phyloP scores from a whole-genome alignment of 352 stramenopile genomes.

The Phytophthora tentaculata region DNA sequence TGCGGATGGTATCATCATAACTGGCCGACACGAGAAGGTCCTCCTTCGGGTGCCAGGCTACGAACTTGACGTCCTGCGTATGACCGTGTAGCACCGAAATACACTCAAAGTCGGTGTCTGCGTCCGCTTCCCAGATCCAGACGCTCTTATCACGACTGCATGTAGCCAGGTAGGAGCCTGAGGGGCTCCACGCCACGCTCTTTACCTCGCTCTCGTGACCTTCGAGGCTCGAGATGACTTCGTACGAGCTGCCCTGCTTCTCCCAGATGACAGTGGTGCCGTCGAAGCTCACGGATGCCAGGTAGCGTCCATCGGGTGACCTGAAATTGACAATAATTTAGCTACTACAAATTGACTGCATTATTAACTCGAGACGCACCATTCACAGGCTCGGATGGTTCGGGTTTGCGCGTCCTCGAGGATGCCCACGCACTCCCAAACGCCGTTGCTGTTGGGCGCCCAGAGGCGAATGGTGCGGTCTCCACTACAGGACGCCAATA shows the following conservation, averaged over 20 bases:
- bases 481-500: conserved; percentile 91
- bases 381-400: conserved; percentile 95
- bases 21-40: conserved; percentile 89
- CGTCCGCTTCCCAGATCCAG: conserved; percentile 98
- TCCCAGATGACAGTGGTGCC: conserved; percentile 96
- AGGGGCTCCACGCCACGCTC: conserved; percentile 94
- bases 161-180: conserved; percentile 94
- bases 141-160: conserved; percentile 99
- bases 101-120: conserved; percentile 97
- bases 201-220: conserved; percentile 99
- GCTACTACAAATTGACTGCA: not conserved
- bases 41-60: conserved; percentile 92
- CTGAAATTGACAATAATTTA: conserved; percentile 28
- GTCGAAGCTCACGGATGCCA: conserved; percentile 98
- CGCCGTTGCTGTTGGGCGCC: conserved; percentile 39
- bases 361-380: conserved; percentile 52
- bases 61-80: conserved; percentile 96
- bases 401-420: conserved; percentile 94
- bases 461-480: conserved; percentile 92
- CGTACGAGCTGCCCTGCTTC: conserved; percentile 87
- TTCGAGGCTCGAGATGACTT: conserved; percentile 96
- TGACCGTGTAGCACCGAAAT: conserved; percentile 96
- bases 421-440: conserved; percentile 92
- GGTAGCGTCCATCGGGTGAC: conserved; percentile 76
- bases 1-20: conserved; percentile 97